phyloP scores from a whole-genome alignment of 2,329 filamentous ascomycete species.

The Beauveria scarabaeidicola region DNA sequence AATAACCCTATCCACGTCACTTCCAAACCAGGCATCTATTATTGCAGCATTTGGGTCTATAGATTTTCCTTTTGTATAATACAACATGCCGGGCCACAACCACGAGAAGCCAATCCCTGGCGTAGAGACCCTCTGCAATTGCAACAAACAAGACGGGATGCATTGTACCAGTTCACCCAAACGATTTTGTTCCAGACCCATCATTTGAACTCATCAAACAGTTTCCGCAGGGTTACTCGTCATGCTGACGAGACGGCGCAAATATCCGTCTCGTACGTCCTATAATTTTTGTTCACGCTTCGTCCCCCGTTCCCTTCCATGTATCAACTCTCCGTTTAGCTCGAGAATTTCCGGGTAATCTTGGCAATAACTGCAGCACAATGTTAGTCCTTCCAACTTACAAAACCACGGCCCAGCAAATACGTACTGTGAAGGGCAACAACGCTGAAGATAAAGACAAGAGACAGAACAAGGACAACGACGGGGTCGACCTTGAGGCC shows the following conservation, averaged over 20 bases:
- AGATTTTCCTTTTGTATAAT: conserved; percentile 23
- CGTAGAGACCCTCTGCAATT: neutral
- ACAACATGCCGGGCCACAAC: conserved; percentile 18
- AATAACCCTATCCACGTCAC: neutral
- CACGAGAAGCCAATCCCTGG: neutral
- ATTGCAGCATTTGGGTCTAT: conserved; percentile 16
- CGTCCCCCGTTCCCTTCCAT: conserved; percentile 10
- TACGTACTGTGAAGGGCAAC: conserved; percentile 90
- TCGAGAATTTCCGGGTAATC: conserved; percentile 79
- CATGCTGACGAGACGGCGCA: neutral
- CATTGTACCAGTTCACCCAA: neutral
- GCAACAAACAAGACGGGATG: neutral
- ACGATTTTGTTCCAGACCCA: neutral
- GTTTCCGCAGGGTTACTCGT: neutral
- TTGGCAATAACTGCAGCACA: conserved; percentile 76
- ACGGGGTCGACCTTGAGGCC: conserved; percentile 97
- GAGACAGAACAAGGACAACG: conserved; percentile 87
- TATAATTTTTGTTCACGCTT: neutral
- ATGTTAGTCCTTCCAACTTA: neutral
- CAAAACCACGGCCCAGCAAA: neutral
- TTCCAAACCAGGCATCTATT: conserved; percentile 15
- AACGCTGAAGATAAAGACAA: conserved; percentile 98
- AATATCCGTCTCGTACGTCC: neutral
- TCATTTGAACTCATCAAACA: neutral
- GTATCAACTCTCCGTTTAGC: conserved; percentile 29